Evolutionary conservation across 345 rosid genomes (phyloP), one percentile per base, ranked within the genome.

Genomic region (Camelina sativa): DNA sequence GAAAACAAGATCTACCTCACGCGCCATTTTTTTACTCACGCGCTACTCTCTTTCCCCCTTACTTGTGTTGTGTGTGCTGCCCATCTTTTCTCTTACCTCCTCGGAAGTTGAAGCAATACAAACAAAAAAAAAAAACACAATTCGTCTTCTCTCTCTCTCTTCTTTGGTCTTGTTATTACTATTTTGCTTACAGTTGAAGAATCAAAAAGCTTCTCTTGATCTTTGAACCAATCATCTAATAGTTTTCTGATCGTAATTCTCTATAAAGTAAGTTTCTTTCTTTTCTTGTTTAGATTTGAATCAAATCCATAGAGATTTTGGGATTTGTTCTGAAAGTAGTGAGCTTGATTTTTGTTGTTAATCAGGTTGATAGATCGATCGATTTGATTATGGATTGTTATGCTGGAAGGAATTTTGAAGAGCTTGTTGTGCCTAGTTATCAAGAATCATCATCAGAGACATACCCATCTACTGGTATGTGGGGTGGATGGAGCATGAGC

Each of bases 401-500:
- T 78, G 0, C 64, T 7, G 65, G 46, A 51, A 72, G 73, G 35
- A 72, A 60, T 15, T 65, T 65, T 9, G 73, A 78, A 30, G 81
- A 66, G 47, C 59, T 78, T 53, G 38, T 67, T 17, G 81, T 78
- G 15, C 77, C 77, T 65, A 78, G 37, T 53, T 67, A 60, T 44
- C 74, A 73, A 53, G 74, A 72, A 6, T 72, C 78, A 30, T 72
- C 81, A 43, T 72, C 81, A 10, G 81, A 51, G 55, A 72, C 81
- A 32, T 77, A 71, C 69, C 63, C 63, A 60, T 59, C 81, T 59
- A 43, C 17, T 52, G 77, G 46, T 72, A 72, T 78, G 69, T 78
- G 81, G 81, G 64, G 74, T 67, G 74, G 81, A 20, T 78, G 81
- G 81, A 53, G 6, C 53, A 72, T 78, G 77, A 78, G 63, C 44